Percentiles rank a stretch among this genome's conserved stretches.
Evolutionary conservation across 345 rosid species (phyloP).

Genomic region (Citropsis articulata): DNA sequence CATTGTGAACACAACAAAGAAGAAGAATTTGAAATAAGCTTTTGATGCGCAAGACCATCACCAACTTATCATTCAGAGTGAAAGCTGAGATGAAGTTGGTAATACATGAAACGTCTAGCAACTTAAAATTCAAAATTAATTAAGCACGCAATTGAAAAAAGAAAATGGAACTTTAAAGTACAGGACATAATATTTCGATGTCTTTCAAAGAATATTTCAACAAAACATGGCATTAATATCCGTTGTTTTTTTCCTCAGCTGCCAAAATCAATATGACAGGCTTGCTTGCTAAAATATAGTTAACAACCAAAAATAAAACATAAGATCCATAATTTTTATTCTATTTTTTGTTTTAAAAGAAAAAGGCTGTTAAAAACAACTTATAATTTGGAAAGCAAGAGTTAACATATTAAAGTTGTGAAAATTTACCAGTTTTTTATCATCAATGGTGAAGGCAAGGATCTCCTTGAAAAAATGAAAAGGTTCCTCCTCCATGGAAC

Average conservation of each 20-base stretch:
- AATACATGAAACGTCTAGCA: neutral
- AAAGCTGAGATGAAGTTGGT: neutral
- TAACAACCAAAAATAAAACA: neutral
- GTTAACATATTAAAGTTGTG: neutral
- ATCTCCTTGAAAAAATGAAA: neutral
- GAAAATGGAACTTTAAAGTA: too few species aligned
- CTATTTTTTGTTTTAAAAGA: too few species aligned
- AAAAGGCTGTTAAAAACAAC: neutral
- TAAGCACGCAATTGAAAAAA: too few species aligned
- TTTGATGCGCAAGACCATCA: neutral
- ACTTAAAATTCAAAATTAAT: too few species aligned
- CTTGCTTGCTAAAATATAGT: too few species aligned
- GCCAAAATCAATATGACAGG: too few species aligned
- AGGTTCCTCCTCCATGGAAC: neutral
- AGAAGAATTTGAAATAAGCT: neutral
- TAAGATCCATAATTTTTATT: too few species aligned
- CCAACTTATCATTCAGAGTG: neutral
- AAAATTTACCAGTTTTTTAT: conserved; percentile 2
- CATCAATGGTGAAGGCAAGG: neutral
- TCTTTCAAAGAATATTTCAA: too few species aligned
- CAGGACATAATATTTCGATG: too few species aligned
- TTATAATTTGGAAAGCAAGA: neutral
- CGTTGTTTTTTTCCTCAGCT: too few species aligned
- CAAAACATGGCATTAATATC: neutral
- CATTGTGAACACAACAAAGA: neutral